phyloP scores from a whole-genome alignment of 2,329 filamentous ascomycete genomes.

The Talaromyces sp. region DNA sequence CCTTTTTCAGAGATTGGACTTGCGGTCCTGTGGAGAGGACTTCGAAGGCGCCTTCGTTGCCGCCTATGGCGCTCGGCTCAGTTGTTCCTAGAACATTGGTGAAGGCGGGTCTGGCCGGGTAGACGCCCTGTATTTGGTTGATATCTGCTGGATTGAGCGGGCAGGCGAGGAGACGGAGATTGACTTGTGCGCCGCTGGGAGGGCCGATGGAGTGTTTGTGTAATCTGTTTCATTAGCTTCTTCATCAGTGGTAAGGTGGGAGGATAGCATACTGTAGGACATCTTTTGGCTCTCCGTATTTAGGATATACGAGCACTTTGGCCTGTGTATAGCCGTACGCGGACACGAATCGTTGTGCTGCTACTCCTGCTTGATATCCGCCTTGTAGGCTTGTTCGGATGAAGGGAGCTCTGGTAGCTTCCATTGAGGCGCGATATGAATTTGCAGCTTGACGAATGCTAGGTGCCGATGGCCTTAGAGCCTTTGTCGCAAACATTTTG shows the following conservation, averaged over 20 bases:
- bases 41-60: conserved; percentile 90
- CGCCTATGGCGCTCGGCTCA: conserved; percentile 61
- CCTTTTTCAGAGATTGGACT: conserved; percentile 62
- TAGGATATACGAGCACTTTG: conserved; percentile 48
- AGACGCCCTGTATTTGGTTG: conserved; percentile 96
- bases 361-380: conserved; percentile 19
- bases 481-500: conserved; percentile 11
- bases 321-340: conserved; percentile 51
- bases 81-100: conserved; percentile 71
- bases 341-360: conserved; percentile 39
- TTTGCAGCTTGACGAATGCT: conserved; percentile 6
- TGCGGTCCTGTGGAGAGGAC: conserved; percentile 67
- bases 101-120: conserved; percentile 80
- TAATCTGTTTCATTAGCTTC: conserved; percentile 28
- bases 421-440: conserved; percentile 9
- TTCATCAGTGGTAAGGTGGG: background rate
- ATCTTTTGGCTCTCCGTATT: conserved; percentile 49
- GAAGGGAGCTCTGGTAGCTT: conserved; percentile 20
- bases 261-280: conserved; percentile 37
- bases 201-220: conserved; percentile 51
- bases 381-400: conserved; percentile 16
- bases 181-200: conserved; percentile 60
- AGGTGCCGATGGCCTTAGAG: background rate
- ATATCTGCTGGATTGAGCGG: conserved; percentile 97
- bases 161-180: conserved; percentile 81